Conservation (phyloP, 2,329 filamentous ascomycete species). For the Phialophora macrospora region DNA sequence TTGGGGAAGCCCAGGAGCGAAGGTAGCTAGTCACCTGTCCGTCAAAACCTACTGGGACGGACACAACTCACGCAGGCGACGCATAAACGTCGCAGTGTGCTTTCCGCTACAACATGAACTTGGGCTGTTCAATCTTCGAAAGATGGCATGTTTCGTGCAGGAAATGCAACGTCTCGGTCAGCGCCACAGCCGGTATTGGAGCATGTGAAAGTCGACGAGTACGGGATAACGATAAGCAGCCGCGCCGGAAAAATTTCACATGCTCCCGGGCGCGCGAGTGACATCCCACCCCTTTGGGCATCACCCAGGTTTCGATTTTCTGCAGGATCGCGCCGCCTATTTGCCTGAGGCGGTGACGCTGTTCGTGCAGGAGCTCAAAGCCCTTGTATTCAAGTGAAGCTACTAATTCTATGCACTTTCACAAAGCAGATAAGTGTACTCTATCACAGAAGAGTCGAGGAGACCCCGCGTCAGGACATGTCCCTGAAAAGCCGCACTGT, state of each 20-base stretch:
- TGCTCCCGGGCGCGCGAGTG: background rate
- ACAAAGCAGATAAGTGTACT: background rate
- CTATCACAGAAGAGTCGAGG: background rate
- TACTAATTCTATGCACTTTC: slow-evolving; percentile 11
- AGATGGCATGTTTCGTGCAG: background rate
- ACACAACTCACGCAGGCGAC: background rate
- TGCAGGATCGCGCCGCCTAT: background rate
- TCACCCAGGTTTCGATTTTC: background rate
- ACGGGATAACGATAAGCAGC: background rate
- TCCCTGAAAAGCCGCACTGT: background rate
- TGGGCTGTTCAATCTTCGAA: background rate
- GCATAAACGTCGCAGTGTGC: background rate
- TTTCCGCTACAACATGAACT: background rate
- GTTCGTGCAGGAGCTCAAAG: background rate
- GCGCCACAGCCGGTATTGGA: background rate
- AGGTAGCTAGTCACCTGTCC: too few species aligned
- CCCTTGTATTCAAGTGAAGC: background rate
- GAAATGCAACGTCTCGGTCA: background rate
- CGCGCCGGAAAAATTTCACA: slow-evolving; percentile 4
- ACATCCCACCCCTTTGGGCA: too few species aligned
- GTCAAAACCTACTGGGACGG: background rate
- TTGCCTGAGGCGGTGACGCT: background rate
- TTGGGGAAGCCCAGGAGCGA: too few species aligned
- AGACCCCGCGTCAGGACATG: background rate
- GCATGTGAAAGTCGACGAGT: background rate